Evolutionary conservation across 176 grass and related monocot species (phyloP).

Genomic region (Avena sativa): DNA sequence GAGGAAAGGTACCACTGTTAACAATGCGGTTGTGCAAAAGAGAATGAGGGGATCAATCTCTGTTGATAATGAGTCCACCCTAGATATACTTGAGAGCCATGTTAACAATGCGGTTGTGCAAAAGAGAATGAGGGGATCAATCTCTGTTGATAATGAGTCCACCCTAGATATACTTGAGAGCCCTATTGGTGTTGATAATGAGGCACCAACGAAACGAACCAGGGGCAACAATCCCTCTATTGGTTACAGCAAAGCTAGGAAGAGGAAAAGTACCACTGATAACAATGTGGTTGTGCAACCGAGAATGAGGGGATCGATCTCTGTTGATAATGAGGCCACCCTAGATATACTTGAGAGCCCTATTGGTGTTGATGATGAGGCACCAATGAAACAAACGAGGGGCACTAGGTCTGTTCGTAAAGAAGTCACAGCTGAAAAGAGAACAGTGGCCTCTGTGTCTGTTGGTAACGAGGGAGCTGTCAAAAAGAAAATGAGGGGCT

Average conservation of each 20-base stretch:
- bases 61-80: conserved; percentile 26
- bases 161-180: not conserved
- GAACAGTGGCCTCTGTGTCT: conserved; percentile 7
- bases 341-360: not conserved
- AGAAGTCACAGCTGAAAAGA: conserved; percentile 23
- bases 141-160: conserved; percentile 35
- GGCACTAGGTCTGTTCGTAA: conserved; percentile 20
- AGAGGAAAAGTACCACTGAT: conserved; percentile 39
- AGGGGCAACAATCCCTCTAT: not conserved
- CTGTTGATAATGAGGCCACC: conserved; percentile 29
- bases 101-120: conserved; percentile 16
- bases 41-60: conserved; percentile 40
- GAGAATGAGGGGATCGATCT: conserved; percentile 37
- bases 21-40: conserved; percentile 27
- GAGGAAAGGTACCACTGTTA: conserved; percentile 39
- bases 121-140: conserved; percentile 37
- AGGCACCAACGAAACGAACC: not conserved
- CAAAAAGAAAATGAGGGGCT: conserved; percentile 32
- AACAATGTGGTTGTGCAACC: conserved; percentile 30
- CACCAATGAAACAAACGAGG: not conserved
- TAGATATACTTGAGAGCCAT: not conserved
- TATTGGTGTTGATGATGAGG: conserved; percentile 11
- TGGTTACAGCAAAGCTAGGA: conserved; percentile 27
- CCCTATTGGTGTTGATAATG: conserved; percentile 13
- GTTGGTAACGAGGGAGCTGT: conserved; percentile 4